phyloP scores from a whole-genome alignment of 2,329 filamentous ascomycete genomes.

The Xylaria sp. region DNA sequence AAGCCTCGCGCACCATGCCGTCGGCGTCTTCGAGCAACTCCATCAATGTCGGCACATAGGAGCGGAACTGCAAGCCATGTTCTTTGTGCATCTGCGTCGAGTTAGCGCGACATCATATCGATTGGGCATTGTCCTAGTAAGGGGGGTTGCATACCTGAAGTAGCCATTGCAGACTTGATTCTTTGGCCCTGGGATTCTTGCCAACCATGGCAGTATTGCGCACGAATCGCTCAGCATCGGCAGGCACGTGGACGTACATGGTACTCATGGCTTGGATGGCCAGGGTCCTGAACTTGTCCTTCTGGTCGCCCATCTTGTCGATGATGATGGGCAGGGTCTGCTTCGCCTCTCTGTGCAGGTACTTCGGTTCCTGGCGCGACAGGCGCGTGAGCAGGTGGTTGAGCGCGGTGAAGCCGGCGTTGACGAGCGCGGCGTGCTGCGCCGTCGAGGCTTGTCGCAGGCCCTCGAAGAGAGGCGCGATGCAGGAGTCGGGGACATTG shows the following conservation, averaged over 20 bases:
- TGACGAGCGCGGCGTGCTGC: slow-evolving; percentile 80
- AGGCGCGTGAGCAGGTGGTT: slow-evolving; percentile 89
- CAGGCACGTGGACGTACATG: slow-evolving; percentile 74
- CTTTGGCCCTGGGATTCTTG: slow-evolving; percentile 86
- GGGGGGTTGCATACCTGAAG: slow-evolving; percentile 66
- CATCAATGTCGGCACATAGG: slow-evolving; percentile 85
- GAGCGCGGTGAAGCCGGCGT: slow-evolving; percentile 87
- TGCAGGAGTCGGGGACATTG: slow-evolving; percentile 80
- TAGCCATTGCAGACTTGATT: slow-evolving; percentile 86
- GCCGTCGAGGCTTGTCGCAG: slow-evolving; percentile 79
- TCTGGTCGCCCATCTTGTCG: slow-evolving; percentile 87
- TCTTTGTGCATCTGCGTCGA: slow-evolving; percentile 75
- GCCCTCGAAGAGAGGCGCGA: slow-evolving; percentile 83
- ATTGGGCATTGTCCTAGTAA: slow-evolving; percentile 35
- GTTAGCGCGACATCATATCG: slow-evolving; percentile 42
- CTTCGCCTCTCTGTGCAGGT: slow-evolving; percentile 75
- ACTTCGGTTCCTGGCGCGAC: slow-evolving; percentile 83
- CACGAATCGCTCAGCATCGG: slow-evolving; percentile 83
- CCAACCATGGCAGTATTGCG: slow-evolving; percentile 81
- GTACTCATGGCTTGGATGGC: slow-evolving; percentile 82
- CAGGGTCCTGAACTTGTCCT: slow-evolving; percentile 83
- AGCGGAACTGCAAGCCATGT: slow-evolving; percentile 81
- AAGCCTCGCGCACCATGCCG: slow-evolving; percentile 84
- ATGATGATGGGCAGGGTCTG: slow-evolving; percentile 79
- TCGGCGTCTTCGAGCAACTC: slow-evolving; percentile 91